These are phyloP conservation scores for Boletus coccyginus DNA, from an alignment of 768 basidiomycete species.

Conservation along the genomic window DNA sequence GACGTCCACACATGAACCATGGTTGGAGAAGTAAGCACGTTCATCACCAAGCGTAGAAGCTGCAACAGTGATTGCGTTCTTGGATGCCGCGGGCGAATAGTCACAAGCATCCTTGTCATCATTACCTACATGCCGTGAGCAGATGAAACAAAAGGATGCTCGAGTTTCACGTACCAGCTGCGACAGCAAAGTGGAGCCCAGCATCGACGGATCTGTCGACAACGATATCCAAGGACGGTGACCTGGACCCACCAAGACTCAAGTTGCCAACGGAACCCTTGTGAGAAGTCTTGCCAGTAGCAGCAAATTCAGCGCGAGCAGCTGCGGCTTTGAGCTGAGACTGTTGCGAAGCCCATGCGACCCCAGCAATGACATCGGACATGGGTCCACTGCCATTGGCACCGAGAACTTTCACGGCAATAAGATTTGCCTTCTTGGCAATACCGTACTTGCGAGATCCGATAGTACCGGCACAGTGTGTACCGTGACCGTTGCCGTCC, in stretches of 20 bases:
- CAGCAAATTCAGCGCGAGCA: slow-evolving; percentile 61
- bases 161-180: slow-evolving; percentile 65
- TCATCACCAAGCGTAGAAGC: slow-evolving; percentile 82
- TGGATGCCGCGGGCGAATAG: slow-evolving; percentile 88
- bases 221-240: slow-evolving; percentile 73
- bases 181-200: slow-evolving; percentile 96
- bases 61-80: slow-evolving; percentile 91
- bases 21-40: slow-evolving; percentile 92
- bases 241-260: slow-evolving; percentile 96
- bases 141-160: background rate
- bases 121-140: slow-evolving; percentile 48
- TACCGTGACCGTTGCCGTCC: slow-evolving; percentile 95
- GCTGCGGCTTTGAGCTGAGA: slow-evolving; percentile 55
- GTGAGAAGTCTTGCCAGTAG: slow-evolving; percentile 77
- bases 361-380: slow-evolving; percentile 91
- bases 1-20: slow-evolving; percentile 86
- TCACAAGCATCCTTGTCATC: slow-evolving; percentile 88
- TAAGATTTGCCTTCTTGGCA: slow-evolving; percentile 86
- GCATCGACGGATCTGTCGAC: slow-evolving; percentile 80
- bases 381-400: slow-evolving; percentile 92
- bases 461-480: slow-evolving; percentile 95
- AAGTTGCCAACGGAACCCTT: slow-evolving; percentile 97
- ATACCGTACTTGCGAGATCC: slow-evolving; percentile 94
- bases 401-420: slow-evolving; percentile 94
- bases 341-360: slow-evolving; percentile 66